Evolutionary conservation across 139 green algal species (phyloP), one percentile per base, ranked within the genome.

Genomic region (Pseudopediastrum boryanum): DNA sequence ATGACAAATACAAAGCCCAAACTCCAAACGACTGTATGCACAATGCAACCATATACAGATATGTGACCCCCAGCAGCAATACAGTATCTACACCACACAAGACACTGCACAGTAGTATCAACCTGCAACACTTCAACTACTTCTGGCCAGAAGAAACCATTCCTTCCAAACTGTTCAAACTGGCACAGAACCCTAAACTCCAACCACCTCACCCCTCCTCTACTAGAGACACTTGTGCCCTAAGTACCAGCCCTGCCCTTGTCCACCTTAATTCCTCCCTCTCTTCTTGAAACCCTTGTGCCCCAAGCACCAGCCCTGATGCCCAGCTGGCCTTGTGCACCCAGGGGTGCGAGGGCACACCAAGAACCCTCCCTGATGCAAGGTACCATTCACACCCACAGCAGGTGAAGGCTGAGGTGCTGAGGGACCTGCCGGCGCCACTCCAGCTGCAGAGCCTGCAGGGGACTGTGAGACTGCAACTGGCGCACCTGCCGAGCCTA

Each of bases 241-340:
- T 6, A 82, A 77, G 75, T 83, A 90, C 75, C 88, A 90, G 43
- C 85, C 85, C 58, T 86, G 85, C n/a, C n/a, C n/a, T n/a, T n/a
- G n/a, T n/a, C n/a, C n/a, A 6, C 12, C 21, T 51, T 56, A 48
- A 16, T 23, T 27, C 36, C 13, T 36, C 16, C 58, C 27, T 44
- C 46, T 35, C 59, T 80, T 71, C 64, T 76, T 82, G 35, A 59
- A 69, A 0, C 62, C 78, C 77, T 86, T 88, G 44, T 78, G 83
- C 4, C 85, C 85, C 7, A 82, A 77, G 75, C 85, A 90, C 75
- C 88, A 90, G 43, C 85, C 85, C 58, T 86, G 85, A 48, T 90
- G 89, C 31, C 85, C 85, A 0, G 84, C 78, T 3, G 74, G 65
- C 50, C 91, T 87, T 38, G 78, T 85, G 85, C 89, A 93, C 76